Base-by-base conservation (phyloP, 257 asterid genomes). In the Przewalskia tangutica region DNA sequence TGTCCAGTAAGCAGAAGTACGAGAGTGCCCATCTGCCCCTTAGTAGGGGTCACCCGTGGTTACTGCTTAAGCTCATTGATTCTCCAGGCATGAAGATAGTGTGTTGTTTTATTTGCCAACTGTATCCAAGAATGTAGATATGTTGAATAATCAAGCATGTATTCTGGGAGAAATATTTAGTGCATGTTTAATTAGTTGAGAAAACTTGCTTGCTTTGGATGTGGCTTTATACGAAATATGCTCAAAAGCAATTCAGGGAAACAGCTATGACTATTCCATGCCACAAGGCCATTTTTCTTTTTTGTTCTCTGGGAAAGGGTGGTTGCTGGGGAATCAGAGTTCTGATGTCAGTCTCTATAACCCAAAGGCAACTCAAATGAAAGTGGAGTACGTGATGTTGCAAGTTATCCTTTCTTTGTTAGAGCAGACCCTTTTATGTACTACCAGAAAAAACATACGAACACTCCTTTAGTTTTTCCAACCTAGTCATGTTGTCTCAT, bases 81-180 rank as follows among this genome's bases (percentile, higher is more conserved):
- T 50, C 20, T 73, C 79, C 79, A 46, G 58, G 36, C n/a, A 46
- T 6, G 40, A 46, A 71, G 78, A 71, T 50, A 71, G 58, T 46
- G 40, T 48, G 79, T 20, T 71, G 59, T 48, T 48, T 48, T 73
- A 73, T 73, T 48, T 48, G 60, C 60, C 42, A 55, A 73, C 14
- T 73, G 40, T 73, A 73, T 73, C 79, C 79, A 73, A 73, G 79
- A 73, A 48, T 73, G 60, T 73, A 23, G 42, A 73, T 73, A 73
- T 73, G 14, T 71, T 23, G 60, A 73, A 73, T 73, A 73, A 73
- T 73, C 60, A 32, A 73, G 79, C 79, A 23, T 73, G 79, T 48
- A 73, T 44, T 18, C 13, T 73, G 60, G 79, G 79, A 73, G 60
- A 73, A 71, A 73, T 50, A 48, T 73, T 73, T 13, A 46, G 20